phyloP scores from a whole-genome alignment of 176 grass and related monocot genomes.

The Hordeum marinum region DNA sequence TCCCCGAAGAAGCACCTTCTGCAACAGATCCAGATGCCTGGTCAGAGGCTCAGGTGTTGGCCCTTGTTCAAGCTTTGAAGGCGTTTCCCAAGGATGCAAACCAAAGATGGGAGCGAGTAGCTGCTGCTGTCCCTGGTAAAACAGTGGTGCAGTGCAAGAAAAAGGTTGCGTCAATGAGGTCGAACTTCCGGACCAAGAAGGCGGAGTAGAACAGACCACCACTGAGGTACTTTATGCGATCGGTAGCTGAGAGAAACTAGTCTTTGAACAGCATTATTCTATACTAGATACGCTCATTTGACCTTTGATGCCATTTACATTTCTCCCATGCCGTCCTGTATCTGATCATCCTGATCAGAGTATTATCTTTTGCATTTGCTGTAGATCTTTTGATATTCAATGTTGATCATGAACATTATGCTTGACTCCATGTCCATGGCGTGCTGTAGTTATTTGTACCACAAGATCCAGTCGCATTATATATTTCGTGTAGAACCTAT shows the following conservation, averaged over 20 bases:
- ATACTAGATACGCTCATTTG: background rate
- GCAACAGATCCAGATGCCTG: conserved; percentile 59
- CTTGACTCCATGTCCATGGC: background rate
- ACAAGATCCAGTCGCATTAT: background rate
- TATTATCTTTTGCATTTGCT: background rate
- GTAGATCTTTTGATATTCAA: background rate
- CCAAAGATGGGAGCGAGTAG: conserved; percentile 97
- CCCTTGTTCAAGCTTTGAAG: conserved; percentile 87
- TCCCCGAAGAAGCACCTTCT: conserved; percentile 34
- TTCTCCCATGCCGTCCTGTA: background rate
- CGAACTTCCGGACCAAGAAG: conserved; percentile 90
- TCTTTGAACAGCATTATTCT: conserved; percentile 3
- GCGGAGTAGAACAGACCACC: conserved; percentile 30
- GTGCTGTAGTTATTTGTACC: background rate
- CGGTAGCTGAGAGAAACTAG: background rate
- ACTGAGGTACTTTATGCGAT: background rate
- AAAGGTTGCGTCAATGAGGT: conserved; percentile 81
- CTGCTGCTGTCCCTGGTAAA: conserved; percentile 91
- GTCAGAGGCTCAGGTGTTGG: conserved; percentile 81
- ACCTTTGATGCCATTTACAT: background rate
- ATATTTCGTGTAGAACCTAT: background rate
- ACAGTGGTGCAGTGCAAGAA: conserved; percentile 94
- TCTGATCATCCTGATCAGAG: background rate
- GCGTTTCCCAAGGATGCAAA: conserved; percentile 89
- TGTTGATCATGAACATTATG: background rate